A percentile compares a stretch with the other conserved stretches of the same genome.
phyloP scores from a whole-genome alignment of 2,329 filamentous ascomycete genomes.

The Botrytis porri region DNA sequence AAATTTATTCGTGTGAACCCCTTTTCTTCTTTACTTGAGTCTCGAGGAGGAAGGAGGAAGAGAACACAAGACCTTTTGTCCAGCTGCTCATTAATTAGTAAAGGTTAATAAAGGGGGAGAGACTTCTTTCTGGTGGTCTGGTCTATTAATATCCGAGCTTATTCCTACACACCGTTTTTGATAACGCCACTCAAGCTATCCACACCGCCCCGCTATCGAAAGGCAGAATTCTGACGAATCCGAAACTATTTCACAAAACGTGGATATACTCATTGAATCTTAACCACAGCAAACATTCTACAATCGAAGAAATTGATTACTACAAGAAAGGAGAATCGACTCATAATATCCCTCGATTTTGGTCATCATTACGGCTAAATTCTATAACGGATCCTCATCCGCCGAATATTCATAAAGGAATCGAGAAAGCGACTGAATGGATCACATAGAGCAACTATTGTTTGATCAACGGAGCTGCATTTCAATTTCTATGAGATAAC shows the following conservation, averaged over 20 bases:
- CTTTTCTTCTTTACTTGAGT: background rate
- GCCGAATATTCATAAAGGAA: background rate
- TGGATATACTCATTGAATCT: slow-evolving; percentile 1
- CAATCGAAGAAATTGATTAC: background rate
- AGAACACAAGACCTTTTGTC: background rate
- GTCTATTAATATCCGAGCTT: background rate
- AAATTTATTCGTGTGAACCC: background rate
- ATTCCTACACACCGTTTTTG: background rate
- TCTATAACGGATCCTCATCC: background rate
- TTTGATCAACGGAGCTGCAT: slow-evolving; percentile 34
- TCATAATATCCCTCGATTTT: background rate
- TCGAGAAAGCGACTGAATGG: slow-evolving; percentile 32
- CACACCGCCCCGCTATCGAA: background rate
- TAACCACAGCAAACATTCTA: background rate
- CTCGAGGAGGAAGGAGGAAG: background rate
- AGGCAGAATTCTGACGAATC: slow-evolving; percentile 13
- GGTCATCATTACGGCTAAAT: background rate
- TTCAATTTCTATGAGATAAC: slow-evolving; percentile 30
- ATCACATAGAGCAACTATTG: slow-evolving; percentile 27
- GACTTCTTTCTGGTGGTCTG: background rate
- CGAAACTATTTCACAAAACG: background rate
- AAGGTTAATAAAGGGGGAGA: background rate
- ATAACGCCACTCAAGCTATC: background rate
- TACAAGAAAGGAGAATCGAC: background rate
- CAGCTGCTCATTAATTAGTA: background rate